These are phyloP conservation scores for Endotrypanum monterogeii DNA, from an alignment of 208 protist genomes.

Conservation along the genomic window DNA sequence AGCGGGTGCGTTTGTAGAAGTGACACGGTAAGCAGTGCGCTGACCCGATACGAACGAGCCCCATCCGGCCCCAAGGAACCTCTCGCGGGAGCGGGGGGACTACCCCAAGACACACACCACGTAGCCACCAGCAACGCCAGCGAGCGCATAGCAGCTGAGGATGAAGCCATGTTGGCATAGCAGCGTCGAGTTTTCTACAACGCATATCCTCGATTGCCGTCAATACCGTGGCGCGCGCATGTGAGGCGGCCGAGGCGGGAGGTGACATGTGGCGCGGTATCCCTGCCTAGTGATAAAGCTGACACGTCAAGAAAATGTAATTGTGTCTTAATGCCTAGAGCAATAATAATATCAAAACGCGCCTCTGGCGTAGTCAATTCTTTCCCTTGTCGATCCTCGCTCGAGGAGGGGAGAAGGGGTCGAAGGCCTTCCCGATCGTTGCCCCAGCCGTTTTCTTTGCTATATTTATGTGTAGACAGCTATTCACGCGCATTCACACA, in stretches of 20 bases:
- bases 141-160: not conserved
- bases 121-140: not conserved
- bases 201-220: not conserved
- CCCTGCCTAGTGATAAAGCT: too few species aligned
- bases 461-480: too few species aligned
- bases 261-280: not conserved
- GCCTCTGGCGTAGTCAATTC: too few species aligned
- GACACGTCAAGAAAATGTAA: too few species aligned
- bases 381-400: too few species aligned
- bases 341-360: too few species aligned
- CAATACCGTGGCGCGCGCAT: not conserved
- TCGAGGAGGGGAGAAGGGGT: too few species aligned
- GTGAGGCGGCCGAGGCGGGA: not conserved
- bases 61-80: not conserved
- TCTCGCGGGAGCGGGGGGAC: not conserved
- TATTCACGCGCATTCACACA: too few species aligned
- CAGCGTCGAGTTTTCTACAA: not conserved
- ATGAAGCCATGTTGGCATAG: not conserved
- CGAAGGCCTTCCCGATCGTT: too few species aligned
- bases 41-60: not conserved
- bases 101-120: not conserved
- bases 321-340: too few species aligned
- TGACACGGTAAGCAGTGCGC: not conserved
- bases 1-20: not conserved
- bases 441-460: too few species aligned